A percentile compares a stretch with the other conserved stretches of the same genome.
These are phyloP conservation scores for Tolypocladium album DNA, from an alignment of 2,329 filamentous ascomycete genomes.

Conservation along the genomic window DNA sequence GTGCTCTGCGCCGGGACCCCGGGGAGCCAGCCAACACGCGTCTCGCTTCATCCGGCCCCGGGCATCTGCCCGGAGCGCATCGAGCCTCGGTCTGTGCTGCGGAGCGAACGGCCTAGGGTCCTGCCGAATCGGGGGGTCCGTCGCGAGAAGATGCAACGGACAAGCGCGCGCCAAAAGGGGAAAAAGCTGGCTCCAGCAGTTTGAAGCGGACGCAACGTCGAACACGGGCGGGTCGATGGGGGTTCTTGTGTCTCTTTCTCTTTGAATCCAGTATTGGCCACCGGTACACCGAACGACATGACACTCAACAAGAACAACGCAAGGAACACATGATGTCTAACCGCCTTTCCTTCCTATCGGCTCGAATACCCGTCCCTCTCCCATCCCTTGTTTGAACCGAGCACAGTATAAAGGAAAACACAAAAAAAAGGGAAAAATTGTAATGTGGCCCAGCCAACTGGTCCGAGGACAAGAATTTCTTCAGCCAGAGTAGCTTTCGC, in stretches of 20 bases:
- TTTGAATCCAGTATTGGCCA: constrained; percentile 8
- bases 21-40: background rate
- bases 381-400: constrained; percentile 1
- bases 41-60: background rate
- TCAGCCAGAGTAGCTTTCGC: constrained; percentile 6
- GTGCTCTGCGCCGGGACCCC: background rate
- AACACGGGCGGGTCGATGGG: background rate
- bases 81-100: background rate
- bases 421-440: background rate
- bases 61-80: background rate
- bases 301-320: constrained; percentile 5
- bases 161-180: background rate
- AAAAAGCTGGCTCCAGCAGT: no score
- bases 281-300: constrained; percentile 8
- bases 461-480: background rate
- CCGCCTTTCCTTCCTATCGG: constrained; percentile 5
- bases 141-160: background rate
- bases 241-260: constrained; percentile 1
- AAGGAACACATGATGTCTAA: constrained; percentile 9
- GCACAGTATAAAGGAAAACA: constrained; percentile 2
- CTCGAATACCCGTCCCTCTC: background rate
- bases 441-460: background rate
- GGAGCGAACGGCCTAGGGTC: background rate
- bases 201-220: background rate
- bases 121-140: background rate